Percentiles rank a stretch among this genome's conserved stretches.
phyloP scores from a whole-genome alignment of 2,329 filamentous ascomycete genomes.

The Eurotiales sp. region DNA sequence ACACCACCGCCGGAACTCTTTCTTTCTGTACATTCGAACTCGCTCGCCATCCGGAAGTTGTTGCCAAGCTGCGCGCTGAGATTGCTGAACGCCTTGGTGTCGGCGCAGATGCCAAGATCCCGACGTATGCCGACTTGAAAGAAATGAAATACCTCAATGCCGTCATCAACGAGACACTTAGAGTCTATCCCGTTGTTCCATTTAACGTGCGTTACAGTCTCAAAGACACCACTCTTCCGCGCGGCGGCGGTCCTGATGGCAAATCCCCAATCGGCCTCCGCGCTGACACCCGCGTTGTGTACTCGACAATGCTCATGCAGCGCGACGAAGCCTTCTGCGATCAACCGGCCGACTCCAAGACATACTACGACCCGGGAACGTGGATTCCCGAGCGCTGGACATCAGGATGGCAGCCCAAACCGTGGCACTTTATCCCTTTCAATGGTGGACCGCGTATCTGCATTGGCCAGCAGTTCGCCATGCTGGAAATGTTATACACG shows the following conservation, averaged over 20 bases:
- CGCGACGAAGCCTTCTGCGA: constrained; percentile 48
- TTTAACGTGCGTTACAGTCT: constrained; percentile 73
- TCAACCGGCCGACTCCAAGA: constrained; percentile 29
- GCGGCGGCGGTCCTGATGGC: constrained; percentile 54
- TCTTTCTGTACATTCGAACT: constrained; percentile 83
- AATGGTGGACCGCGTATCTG: constrained; percentile 54
- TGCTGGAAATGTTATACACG: constrained; percentile 56
- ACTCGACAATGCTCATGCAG: constrained; percentile 53
- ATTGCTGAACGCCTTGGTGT: constrained; percentile 71
- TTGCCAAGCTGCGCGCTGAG: constrained; percentile 64
- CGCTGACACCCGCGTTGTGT: constrained; percentile 46
- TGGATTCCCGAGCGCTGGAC: constrained; percentile 52
- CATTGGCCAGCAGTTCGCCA: constrained; percentile 58
- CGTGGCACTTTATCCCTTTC: constrained; percentile 55
- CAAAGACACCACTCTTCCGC: constrained; percentile 69
- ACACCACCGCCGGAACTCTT: constrained; percentile 80
- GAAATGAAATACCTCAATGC: constrained; percentile 75
- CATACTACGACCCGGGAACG: constrained; percentile 38
- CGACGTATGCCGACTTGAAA: constrained; percentile 76
- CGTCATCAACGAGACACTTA: constrained; percentile 71
- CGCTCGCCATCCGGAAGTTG: constrained; percentile 61
- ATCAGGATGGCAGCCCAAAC: constrained; percentile 48
- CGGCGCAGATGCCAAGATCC: constrained; percentile 44
- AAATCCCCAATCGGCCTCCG: constrained; percentile 43
- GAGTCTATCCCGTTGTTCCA: constrained; percentile 73